Evolutionary conservation across 495 filamentous ascomycete genomes (phyloP).

Genomic region (Gamarada debralockiae): DNA sequence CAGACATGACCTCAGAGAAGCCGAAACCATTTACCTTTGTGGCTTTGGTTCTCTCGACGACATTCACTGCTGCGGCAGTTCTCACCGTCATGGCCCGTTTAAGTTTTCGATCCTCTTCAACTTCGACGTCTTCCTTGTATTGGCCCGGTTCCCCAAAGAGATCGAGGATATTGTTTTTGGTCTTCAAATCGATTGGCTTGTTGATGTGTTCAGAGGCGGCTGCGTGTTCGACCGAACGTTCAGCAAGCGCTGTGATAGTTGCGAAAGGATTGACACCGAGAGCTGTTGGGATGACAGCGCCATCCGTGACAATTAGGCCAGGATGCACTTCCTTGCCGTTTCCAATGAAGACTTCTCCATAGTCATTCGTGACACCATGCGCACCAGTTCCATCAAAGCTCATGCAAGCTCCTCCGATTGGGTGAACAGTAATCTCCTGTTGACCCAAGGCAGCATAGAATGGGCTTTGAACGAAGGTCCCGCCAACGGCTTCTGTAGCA

Average conservation of each 20-base stretch:
- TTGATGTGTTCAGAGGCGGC: slow-evolving; percentile 31
- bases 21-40: slow-evolving; percentile 45
- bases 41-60: slow-evolving; percentile 38
- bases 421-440: slow-evolving; percentile 61
- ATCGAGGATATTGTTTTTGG: slow-evolving; percentile 47
- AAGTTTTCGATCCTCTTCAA: slow-evolving; percentile 21
- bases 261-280: slow-evolving; percentile 67
- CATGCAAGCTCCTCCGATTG: slow-evolving; percentile 67
- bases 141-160: slow-evolving; percentile 20
- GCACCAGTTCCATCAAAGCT: slow-evolving; percentile 51
- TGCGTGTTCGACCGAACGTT: slow-evolving; percentile 53
- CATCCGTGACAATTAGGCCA: slow-evolving; percentile 61
- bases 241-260: slow-evolving; percentile 64
- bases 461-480: slow-evolving; percentile 53
- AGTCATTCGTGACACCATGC: slow-evolving; percentile 60
- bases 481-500: slow-evolving; percentile 53
- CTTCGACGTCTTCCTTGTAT: not conserved
- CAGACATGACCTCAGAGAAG: slow-evolving; percentile 63
- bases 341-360: slow-evolving; percentile 57
- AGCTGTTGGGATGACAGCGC: slow-evolving; percentile 58
- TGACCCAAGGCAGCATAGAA: slow-evolving; percentile 50
- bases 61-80: slow-evolving; percentile 29
- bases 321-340: slow-evolving; percentile 43
- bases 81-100: slow-evolving; percentile 24
- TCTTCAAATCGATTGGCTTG: slow-evolving; percentile 39